Conservation (phyloP, 495 filamentous ascomycete species). For the Staphylotrichum longicolle region DNA sequence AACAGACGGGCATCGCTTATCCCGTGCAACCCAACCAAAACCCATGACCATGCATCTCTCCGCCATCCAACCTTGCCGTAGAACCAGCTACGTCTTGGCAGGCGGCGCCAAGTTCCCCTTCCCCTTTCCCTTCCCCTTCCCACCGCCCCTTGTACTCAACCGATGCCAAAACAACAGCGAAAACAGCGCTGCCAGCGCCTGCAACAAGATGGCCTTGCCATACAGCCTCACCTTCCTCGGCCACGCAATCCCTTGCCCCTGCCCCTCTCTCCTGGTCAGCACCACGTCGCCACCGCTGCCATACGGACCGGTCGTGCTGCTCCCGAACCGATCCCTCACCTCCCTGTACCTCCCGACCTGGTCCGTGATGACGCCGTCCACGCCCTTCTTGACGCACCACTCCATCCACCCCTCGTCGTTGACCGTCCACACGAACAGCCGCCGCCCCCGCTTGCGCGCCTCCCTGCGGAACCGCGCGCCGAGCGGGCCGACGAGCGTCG, state of each 20-base stretch:
- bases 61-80: constrained; percentile 1
- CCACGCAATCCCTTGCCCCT: constrained; percentile 3
- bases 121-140: neutral
- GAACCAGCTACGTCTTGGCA: neutral
- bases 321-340: constrained; percentile 36
- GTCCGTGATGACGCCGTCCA: constrained; percentile 59
- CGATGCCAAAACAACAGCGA: constrained; percentile 21
- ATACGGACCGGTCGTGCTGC: neutral
- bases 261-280: neutral
- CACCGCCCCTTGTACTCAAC: constrained; percentile 16
- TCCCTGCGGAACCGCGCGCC: constrained; percentile 64
- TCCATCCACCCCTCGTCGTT: constrained; percentile 58
- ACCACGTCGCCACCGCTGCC: constrained; percentile 6
- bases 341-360: constrained; percentile 49
- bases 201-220: constrained; percentile 22
- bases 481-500: constrained; percentile 59
- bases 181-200: constrained; percentile 20
- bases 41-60: neutral
- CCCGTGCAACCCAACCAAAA: too few species aligned
- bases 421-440: constrained; percentile 80
- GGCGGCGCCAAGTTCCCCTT: neutral
- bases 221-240: constrained; percentile 19
- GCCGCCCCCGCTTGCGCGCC: constrained; percentile 50
- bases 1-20: too few species aligned
- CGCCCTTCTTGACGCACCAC: constrained; percentile 41